These are phyloP conservation scores for Penicillium nordicum DNA, from an alignment of 2,329 filamentous ascomycete genomes.

Conservation along the genomic window DNA sequence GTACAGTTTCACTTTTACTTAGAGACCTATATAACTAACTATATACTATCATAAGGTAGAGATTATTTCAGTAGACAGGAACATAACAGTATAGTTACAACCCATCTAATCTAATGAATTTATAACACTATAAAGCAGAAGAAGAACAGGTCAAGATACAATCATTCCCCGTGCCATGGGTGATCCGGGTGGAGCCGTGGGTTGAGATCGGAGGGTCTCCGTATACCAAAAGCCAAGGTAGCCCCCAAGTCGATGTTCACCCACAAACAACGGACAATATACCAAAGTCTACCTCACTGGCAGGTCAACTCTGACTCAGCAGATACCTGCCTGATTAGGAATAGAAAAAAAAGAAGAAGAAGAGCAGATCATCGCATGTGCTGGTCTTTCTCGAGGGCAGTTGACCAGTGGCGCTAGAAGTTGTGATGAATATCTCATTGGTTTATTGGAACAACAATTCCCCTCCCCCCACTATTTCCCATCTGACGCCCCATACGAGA, in stretches of 20 bases:
- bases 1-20: slow-evolving; percentile 7
- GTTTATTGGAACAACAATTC: not conserved
- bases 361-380: not conserved
- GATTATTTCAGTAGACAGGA: not conserved
- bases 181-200: slow-evolving; percentile 19
- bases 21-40: not conserved
- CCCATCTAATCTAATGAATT: not conserved
- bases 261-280: not conserved
- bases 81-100: not conserved
- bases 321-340: not conserved
- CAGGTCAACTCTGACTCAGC: not conserved
- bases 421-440: not conserved
- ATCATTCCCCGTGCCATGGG: slow-evolving; percentile 20
- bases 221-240: slow-evolving; percentile 1
- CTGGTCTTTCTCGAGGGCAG: not conserved
- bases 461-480: not conserved
- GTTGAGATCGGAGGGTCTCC: slow-evolving; percentile 16
- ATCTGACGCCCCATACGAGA: not conserved
- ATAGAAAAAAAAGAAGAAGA: too few relatives aligned
- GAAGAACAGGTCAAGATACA: slow-evolving; percentile 7
- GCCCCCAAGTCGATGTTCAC: not conserved
- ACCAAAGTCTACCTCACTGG: not conserved
- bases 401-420: not conserved
- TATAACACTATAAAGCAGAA: too few relatives aligned
- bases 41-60: not conserved